A percentile compares a stretch with the other conserved stretches of the same genome.
Evolutionary conservation across 345 rosid species (phyloP).

Genomic region (Eucalyptus regnans): DNA sequence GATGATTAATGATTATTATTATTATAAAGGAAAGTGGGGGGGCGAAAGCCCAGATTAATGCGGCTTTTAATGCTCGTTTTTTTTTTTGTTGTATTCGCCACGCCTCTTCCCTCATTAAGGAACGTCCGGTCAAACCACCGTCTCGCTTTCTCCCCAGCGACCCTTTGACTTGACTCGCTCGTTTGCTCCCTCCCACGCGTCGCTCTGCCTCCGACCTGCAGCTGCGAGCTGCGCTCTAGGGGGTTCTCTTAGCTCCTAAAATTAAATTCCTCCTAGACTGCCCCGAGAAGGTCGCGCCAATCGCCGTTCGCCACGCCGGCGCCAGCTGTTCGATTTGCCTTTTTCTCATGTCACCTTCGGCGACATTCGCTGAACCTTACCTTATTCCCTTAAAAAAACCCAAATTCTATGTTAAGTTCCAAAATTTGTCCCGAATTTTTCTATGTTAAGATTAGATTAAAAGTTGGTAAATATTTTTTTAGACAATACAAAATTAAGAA

Average conservation of each 20-base stretch:
- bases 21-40: background rate
- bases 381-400: too few relatives aligned
- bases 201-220: background rate
- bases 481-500: rapidly evolving
- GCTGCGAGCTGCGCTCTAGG: background rate
- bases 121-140: background rate
- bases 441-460: too few relatives aligned
- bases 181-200: background rate
- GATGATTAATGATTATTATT: background rate
- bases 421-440: too few relatives aligned
- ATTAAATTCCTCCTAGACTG: background rate
- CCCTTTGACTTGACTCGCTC: background rate
- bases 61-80: background rate
- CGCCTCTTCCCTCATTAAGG: background rate
- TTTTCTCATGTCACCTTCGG: background rate
- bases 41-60: background rate
- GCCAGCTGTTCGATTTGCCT: background rate
- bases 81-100: background rate
- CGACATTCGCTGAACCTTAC: background rate
- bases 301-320: background rate
- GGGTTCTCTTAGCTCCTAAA: background rate
- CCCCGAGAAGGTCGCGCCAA: background rate
- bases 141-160: background rate
- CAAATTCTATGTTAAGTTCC: too few relatives aligned
- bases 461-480: too few relatives aligned